Percentiles rank a stretch among this genome's conserved stretches.
Conservation (phyloP, 1,284 basidiomycete genomes). For the Sporisorium exsertum region DNA sequence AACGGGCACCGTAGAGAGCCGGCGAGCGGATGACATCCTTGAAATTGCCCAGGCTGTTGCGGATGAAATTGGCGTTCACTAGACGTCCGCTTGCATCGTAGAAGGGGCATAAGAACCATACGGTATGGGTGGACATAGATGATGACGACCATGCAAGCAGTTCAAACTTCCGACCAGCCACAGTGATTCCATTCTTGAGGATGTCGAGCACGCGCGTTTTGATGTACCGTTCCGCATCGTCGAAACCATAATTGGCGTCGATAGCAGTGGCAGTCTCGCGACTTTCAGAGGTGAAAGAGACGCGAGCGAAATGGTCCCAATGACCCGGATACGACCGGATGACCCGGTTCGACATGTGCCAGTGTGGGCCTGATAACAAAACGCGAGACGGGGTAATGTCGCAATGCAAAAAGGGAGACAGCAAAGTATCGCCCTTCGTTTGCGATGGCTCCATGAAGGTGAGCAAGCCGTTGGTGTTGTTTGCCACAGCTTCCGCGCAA, state of each 20-base stretch:
- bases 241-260: constrained; percentile 24
- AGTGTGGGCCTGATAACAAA: constrained; percentile 29
- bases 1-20: constrained; percentile 28
- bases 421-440: constrained; percentile 7
- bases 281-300: constrained; percentile 35
- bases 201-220: constrained; percentile 17
- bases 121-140: constrained; percentile 34
- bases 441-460: constrained; percentile 5
- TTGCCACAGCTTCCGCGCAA: constrained; percentile 5
- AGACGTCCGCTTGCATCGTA: constrained; percentile 7
- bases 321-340: constrained; percentile 22
- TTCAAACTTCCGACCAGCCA: constrained; percentile 34
- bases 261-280: constrained; percentile 29
- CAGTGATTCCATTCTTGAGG: constrained; percentile 22
- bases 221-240: constrained; percentile 25
- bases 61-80: constrained; percentile 29
- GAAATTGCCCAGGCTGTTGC: constrained; percentile 33
- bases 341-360: constrained; percentile 46
- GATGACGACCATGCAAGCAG: constrained; percentile 43
- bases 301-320: constrained; percentile 37
- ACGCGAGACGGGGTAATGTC: constrained; percentile 33
- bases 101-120: constrained; percentile 37
- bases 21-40: constrained; percentile 27
- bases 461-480: constrained; percentile 2
- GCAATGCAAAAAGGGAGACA: constrained; percentile 22